Conservation (phyloP, 805 yeast species). For the Metschnikowia gelsemii region DNA sequence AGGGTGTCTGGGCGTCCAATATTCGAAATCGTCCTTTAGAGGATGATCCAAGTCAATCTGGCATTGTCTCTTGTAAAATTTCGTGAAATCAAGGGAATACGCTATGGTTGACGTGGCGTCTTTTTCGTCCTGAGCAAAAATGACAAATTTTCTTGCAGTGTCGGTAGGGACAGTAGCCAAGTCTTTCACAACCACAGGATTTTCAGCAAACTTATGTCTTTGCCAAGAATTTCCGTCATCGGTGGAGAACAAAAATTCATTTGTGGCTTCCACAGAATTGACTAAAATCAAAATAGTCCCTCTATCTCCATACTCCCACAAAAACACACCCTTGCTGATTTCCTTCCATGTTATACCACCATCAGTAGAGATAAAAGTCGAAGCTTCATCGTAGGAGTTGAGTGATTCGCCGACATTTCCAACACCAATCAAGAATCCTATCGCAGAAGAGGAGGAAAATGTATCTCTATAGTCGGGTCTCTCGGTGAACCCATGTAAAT, state of each 20-base stretch:
- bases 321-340: slow-evolving; percentile 65
- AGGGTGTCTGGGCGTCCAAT: slow-evolving; percentile 44
- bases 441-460: slow-evolving; percentile 82
- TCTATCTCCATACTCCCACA: slow-evolving; percentile 97
- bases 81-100: slow-evolving; percentile 38
- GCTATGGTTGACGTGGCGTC: slow-evolving; percentile 48
- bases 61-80: slow-evolving; percentile 38
- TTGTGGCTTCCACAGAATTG: slow-evolving; percentile 55
- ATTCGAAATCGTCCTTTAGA: slow-evolving; percentile 40
- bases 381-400: slow-evolving; percentile 48
- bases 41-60: slow-evolving; percentile 44
- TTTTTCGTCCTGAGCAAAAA: slow-evolving; percentile 41
- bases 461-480: slow-evolving; percentile 81
- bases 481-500: slow-evolving; percentile 89
- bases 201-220: slow-evolving; percentile 60
- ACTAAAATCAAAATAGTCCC: slow-evolving; percentile 83
- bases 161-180: slow-evolving; percentile 90
- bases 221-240: slow-evolving; percentile 83
- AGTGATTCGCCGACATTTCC: slow-evolving; percentile 82
- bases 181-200: slow-evolving; percentile 58
- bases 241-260: slow-evolving; percentile 60
- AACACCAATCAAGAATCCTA: slow-evolving; percentile 86
- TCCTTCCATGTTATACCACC: slow-evolving; percentile 91
- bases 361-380: slow-evolving; percentile 80
- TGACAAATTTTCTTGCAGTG: slow-evolving; percentile 73